Evolutionary conservation across 2,329 filamentous ascomycete species (phyloP).

Genomic region (Fusarium sp.): DNA sequence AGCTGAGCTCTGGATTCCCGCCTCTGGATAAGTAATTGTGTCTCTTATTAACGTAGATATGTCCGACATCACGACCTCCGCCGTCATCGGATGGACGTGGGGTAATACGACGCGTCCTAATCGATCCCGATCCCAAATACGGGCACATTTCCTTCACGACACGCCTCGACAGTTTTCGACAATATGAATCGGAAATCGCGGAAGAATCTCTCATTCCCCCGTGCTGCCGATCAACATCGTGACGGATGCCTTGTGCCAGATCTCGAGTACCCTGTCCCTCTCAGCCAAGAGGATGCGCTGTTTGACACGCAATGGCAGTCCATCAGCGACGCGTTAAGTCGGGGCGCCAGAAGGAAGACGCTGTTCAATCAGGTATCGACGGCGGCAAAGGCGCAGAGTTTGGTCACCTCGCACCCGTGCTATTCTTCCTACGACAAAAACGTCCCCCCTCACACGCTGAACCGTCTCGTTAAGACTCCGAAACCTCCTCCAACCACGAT

Average conservation of each 20-base stretch:
- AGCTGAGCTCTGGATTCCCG: not conserved
- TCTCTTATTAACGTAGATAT: not conserved
- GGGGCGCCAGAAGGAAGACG: too few relatives aligned
- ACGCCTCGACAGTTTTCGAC: not conserved
- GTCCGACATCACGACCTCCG: not conserved
- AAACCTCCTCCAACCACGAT: not conserved
- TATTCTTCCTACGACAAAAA: not conserved
- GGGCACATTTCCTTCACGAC: not conserved
- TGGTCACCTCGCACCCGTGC: not conserved
- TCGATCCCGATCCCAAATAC: not conserved
- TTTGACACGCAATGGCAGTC: too few relatives aligned
- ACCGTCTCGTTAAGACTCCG: not conserved
- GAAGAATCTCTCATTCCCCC: not conserved
- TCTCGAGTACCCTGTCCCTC: too few relatives aligned
- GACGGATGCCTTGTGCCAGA: too few relatives aligned
- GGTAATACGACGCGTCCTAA: not conserved
- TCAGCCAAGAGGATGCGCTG: too few relatives aligned
- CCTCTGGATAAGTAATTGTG: not conserved
- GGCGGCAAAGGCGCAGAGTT: not conserved
- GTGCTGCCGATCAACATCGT: too few relatives aligned
- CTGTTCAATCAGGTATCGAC: not conserved
- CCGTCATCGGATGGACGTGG: not conserved
- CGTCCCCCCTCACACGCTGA: not conserved
- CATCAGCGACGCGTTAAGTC: too few relatives aligned
- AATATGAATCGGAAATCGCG: not conserved